Evolutionary conservation across 2,329 filamentous ascomycete genomes (phyloP).

Genomic region (Colletotrichum scovillei): DNA sequence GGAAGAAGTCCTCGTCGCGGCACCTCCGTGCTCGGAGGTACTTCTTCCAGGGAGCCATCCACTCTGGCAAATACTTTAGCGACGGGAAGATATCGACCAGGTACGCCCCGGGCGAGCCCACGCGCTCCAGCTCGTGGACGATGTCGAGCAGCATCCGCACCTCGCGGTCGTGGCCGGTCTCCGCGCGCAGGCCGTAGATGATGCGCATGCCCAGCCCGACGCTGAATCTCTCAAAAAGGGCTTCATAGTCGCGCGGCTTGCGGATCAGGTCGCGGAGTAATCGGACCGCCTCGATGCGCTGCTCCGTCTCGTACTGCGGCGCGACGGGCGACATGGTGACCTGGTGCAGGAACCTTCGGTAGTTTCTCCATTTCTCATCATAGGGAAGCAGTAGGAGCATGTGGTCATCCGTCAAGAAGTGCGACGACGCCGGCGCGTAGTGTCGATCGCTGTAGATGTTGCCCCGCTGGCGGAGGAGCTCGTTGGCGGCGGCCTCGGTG

Average conservation of each 20-base stretch:
- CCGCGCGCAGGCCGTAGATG: constrained; percentile 49
- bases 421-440: constrained; percentile 46
- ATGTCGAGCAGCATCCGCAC: constrained; percentile 46
- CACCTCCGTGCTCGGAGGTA: constrained; percentile 32
- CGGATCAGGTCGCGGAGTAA: constrained; percentile 46
- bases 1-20: constrained; percentile 29
- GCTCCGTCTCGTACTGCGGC: constrained; percentile 43
- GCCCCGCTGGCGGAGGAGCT: constrained; percentile 53
- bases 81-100: constrained; percentile 46
- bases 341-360: constrained; percentile 41
- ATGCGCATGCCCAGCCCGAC: constrained; percentile 53
- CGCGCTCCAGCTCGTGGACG: constrained; percentile 47
- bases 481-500: constrained; percentile 52
- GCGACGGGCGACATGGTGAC: constrained; percentile 45
- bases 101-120: constrained; percentile 44
- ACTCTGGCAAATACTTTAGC: constrained; percentile 43
- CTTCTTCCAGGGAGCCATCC: constrained; percentile 40
- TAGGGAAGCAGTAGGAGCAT: constrained; percentile 45
- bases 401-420: constrained; percentile 44
- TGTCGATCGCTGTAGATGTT: constrained; percentile 50
- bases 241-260: constrained; percentile 48
- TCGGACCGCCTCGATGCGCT: constrained; percentile 44
- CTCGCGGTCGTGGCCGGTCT: constrained; percentile 46
- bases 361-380: constrained; percentile 35
- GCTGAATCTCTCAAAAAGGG: constrained; percentile 52